Evolutionary conservation across 192 early-diverging fungal species (phyloP).

Genomic region (Bifiguratus adelaidae): DNA sequence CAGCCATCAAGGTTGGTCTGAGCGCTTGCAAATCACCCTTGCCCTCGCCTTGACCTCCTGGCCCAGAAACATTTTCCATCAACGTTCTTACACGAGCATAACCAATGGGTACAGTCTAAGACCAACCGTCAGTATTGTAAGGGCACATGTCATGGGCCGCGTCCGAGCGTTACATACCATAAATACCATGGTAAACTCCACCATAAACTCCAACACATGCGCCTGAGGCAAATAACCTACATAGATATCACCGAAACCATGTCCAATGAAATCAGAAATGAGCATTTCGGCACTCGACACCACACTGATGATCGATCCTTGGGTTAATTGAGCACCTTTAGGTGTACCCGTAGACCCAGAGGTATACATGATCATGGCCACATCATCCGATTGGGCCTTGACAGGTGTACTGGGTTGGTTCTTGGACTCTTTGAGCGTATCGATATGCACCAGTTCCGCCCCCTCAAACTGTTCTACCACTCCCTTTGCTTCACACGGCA

Average conservation of each 20-base stretch:
- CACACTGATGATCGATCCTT: conserved; percentile 52
- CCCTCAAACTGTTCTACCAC: not conserved
- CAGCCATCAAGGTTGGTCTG: conserved; percentile 41
- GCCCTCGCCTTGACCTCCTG: conserved; percentile 54
- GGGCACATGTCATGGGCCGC: no score
- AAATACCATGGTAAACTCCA: no score
- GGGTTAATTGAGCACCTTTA: conserved; percentile 61
- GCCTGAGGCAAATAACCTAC: conserved; percentile 18
- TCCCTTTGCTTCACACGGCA: conserved; percentile 6
- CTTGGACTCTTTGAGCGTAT: no score
- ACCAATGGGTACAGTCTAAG: conserved; percentile 32
- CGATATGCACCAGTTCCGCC: conserved; percentile 38
- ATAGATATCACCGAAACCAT: no score
- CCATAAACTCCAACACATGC: conserved; percentile 44
- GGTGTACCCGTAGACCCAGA: conserved; percentile 62
- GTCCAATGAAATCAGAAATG: conserved; percentile 7
- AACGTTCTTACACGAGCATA: conserved; percentile 47
- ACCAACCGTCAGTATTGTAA: conserved; percentile 13
- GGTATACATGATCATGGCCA: conserved; percentile 47
- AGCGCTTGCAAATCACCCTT: no score
- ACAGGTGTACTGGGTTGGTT: conserved; percentile 10
- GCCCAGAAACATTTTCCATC: conserved; percentile 40
- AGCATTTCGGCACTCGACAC: conserved; percentile 23
- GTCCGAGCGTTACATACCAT: no score
- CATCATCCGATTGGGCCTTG: no score